A percentile compares a stretch with the other conserved stretches of the same genome.
phyloP scores from a whole-genome alignment of 1,284 basidiomycete genomes.

The Cryptococcus deneoformans region DNA sequence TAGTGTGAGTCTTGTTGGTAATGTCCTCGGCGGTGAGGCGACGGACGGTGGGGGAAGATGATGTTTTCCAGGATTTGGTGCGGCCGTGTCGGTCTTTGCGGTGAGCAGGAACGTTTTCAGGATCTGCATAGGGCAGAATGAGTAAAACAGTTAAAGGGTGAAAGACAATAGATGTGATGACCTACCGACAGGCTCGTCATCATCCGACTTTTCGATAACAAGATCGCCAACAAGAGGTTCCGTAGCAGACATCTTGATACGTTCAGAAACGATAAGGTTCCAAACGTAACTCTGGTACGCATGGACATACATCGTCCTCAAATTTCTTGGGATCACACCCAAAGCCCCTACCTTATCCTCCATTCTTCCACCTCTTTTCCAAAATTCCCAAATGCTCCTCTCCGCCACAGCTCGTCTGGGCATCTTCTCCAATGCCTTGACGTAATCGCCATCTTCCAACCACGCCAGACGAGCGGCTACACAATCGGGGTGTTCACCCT shows the following conservation, averaged over 20 bases:
- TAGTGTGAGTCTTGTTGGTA: constrained; percentile 61
- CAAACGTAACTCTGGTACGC: constrained; percentile 99
- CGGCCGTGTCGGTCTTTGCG: constrained; percentile 10
- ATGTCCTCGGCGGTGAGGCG: constrained; percentile 72
- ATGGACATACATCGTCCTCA: constrained; percentile 96
- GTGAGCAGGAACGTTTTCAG: constrained; percentile 11
- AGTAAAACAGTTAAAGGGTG: background rate
- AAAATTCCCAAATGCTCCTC: constrained; percentile 85
- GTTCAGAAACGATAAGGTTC: constrained; percentile 93
- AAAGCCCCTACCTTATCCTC: constrained; percentile 82
- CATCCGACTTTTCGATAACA: constrained; percentile 56
- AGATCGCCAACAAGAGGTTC: constrained; percentile 82
- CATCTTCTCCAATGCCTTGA: constrained; percentile 74
- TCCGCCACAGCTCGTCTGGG: constrained; percentile 90
- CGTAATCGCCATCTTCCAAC: constrained; percentile 71
- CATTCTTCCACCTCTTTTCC: constrained; percentile 75
- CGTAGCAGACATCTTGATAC: constrained; percentile 76
- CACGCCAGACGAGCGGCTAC: constrained; percentile 74
- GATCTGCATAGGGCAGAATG: background rate
- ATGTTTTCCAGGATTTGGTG: constrained; percentile 33
- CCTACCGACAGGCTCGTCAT: constrained; percentile 31
- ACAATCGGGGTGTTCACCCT: constrained; percentile 87
- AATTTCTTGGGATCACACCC: constrained; percentile 85
- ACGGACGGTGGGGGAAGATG: constrained; percentile 59
- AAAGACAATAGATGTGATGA: background rate